Base-by-base conservation (phyloP, 2,329 filamentous ascomycete genomes). In the Penicillium sp. region DNA sequence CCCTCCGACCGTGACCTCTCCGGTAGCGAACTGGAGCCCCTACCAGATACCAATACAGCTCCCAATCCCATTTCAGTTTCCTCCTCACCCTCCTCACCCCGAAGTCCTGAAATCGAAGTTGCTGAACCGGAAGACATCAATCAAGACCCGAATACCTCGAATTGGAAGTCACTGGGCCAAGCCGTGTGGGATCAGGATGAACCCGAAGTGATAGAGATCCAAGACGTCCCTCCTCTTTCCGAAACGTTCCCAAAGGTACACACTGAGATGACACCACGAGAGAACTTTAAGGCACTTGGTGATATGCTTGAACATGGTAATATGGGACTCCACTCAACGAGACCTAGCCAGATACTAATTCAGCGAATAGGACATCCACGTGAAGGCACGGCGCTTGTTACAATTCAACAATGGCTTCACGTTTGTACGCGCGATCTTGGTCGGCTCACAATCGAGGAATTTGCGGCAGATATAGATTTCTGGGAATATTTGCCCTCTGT, bases 121-220 rank as follows among this genome's bases (percentile, higher is more conserved):
- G 76, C 78, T 8, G 77, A 79, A 42, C 66, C 74, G 18, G 79
- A 81, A 66, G 79, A 81, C 55, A 77, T 78, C 63, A 76, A 78
- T 50, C 75, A 79, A 61, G 76, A 80, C 50, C 72, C 75, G 2
- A 74, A 74, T 31, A 71, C 72, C 20, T 76, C 77, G 9, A 76
- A 66, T 58, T 81, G 78, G 78, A 72, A 68, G 55, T 65, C 69
- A 3, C 57, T 77, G 51, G 72, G 65, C 13, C 73, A 72, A 34
- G 69, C 66, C 13, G 49, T 74, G 44, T 70, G 68, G 38, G 69
- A 72, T 11, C 66, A 65, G 5, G 56, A 59, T 14, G 62, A 66
- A 9, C 62, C 69, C 20, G 71, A 72, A 11, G 62, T 75, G 20
- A 68, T 76, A 26, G 71, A 74, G 61, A 61, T 75, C 26, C 65